Evolutionary conservation across 495 filamentous ascomycete genomes (phyloP), one percentile per base, ranked within the genome.

Genomic region (Annulohypoxylon maeteangense): DNA sequence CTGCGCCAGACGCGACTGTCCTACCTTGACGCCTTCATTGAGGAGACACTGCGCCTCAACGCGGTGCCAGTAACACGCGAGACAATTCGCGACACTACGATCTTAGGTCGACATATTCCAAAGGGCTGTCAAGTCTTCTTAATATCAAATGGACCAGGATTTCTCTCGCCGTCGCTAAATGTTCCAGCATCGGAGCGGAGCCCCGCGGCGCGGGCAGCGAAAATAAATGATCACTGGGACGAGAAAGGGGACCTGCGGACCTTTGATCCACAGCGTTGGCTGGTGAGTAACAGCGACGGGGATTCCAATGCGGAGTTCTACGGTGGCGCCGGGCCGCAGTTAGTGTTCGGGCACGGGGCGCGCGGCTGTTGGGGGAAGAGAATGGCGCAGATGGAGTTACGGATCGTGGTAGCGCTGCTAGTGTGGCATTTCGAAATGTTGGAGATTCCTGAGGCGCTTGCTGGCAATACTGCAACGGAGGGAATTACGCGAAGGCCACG

Each of bases 191-290:
- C 45, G 5, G 16, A 11, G 45, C 16, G 45, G 16, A 48, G 16
- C 4, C 45, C 45, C 6, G 20, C 45, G 12, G 16, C 16, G 4
- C 16, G 12, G 8, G 18, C 8, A 10, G 45, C 45, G 2, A 48
- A 48, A 8, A 8, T 11, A 6, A 22, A 25, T 11, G 8, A 25
- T 48, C 8, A 11, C 8, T 22, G 16, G 16, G 16, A 23, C 8
- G 45, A 48, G 16, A 20, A 16, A 25, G 23, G 7, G 27, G 77
- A 78, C 48, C 53, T 79, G 61, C 51, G 50, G 6, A 20, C 58
- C 0, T 81, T 77, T 57, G 48, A 74, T 8, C 79, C 79, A 1
- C 77, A 80, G 38, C 60, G 79, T 7, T 81, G 79, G 79, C 69
- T 80, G 3, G 38, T 40, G 10, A 25, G 64, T 10, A 10, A 11